These are phyloP conservation scores for Globisporangium polare DNA, from an alignment of 352 stramenopile genomes.

Conservation along the genomic window DNA sequence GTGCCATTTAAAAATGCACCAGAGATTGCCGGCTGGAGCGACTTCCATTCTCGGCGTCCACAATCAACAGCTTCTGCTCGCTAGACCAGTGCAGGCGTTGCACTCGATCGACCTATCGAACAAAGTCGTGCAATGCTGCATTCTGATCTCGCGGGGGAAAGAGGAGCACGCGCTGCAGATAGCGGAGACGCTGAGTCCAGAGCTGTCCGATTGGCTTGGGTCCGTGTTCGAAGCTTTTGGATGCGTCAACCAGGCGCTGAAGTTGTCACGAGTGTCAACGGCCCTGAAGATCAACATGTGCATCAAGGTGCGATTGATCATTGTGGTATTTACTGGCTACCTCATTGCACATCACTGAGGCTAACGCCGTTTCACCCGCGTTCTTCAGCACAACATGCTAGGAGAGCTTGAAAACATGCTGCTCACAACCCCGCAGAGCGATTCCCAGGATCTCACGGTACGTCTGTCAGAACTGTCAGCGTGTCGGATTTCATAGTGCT, in stretches of 20 bases:
- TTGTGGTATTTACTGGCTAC: neutral
- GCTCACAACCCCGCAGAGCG: conserved; percentile 17
- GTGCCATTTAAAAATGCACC: too few species aligned
- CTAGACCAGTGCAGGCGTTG: conserved; percentile 35
- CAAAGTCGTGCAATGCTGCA: conserved; percentile 56
- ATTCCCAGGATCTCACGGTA: conserved; percentile 48
- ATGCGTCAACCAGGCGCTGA: conserved; percentile 33
- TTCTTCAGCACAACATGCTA: conserved; percentile 31
- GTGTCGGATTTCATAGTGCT: too few species aligned
- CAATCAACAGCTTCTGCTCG: conserved; percentile 52
- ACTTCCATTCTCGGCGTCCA: conserved; percentile 47
- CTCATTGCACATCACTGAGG: neutral
- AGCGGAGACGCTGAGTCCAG: conserved; percentile 30
- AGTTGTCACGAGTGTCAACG: conserved; percentile 34
- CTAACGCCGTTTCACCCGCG: neutral
- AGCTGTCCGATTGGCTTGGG: conserved; percentile 49
- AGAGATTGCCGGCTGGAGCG: conserved; percentile 36
- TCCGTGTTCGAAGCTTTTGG: conserved; percentile 69
- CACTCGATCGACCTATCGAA: conserved; percentile 64
- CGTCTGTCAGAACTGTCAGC: neutral
- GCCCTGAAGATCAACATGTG: conserved; percentile 56
- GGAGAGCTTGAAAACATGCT: conserved; percentile 31
- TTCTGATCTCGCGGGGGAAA: conserved; percentile 53
- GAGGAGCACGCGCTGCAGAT: conserved; percentile 39
- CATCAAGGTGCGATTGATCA: conserved; percentile 38